These are phyloP conservation scores for Rhinocladiella similis DNA, from an alignment of 2,329 filamentous ascomycete genomes.

Conservation along the genomic window DNA sequence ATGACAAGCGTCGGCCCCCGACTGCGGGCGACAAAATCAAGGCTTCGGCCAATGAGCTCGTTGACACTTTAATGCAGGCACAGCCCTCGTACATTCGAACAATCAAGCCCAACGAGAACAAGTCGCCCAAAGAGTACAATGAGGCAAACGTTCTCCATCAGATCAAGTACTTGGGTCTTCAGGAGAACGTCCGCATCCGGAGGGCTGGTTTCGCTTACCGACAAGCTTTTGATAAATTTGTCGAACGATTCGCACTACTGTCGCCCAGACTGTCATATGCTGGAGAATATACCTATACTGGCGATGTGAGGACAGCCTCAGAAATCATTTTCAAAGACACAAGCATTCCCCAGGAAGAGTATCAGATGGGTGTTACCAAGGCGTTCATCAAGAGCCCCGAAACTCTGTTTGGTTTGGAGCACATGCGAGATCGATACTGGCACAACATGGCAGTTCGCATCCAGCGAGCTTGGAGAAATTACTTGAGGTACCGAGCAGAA, in stretches of 20 bases:
- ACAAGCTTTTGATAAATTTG: constrained; percentile 96
- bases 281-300: constrained; percentile 94
- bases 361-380: constrained; percentile 95
- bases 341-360: constrained; percentile 91
- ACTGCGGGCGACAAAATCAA: constrained; percentile 97
- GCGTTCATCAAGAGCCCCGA: constrained; percentile 98
- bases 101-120: constrained; percentile 99
- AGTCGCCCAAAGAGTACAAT: constrained; percentile 92
- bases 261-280: constrained; percentile 95
- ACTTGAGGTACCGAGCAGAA: constrained; percentile 87
- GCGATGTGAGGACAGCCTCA: constrained; percentile 81
- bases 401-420: constrained; percentile 92
- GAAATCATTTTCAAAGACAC: constrained; percentile 95
- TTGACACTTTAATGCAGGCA: constrained; percentile 94
- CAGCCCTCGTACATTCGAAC: constrained; percentile 97
- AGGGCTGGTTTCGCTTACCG: constrained; percentile 95
- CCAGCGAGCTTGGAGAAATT: constrained; percentile 95
- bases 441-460: constrained; percentile 99
- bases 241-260: constrained; percentile 92
- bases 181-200: constrained; percentile 97
- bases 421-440: constrained; percentile 98
- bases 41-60: constrained; percentile 87
- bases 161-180: constrained; percentile 98
- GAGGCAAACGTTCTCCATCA: constrained; percentile 91
- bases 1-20: constrained; percentile 90